Evolutionary conservation across 2,329 filamentous ascomycete genomes (phyloP), one percentile per base, ranked within the genome.

Genomic region (Hymenoscyphus fructigenus): DNA sequence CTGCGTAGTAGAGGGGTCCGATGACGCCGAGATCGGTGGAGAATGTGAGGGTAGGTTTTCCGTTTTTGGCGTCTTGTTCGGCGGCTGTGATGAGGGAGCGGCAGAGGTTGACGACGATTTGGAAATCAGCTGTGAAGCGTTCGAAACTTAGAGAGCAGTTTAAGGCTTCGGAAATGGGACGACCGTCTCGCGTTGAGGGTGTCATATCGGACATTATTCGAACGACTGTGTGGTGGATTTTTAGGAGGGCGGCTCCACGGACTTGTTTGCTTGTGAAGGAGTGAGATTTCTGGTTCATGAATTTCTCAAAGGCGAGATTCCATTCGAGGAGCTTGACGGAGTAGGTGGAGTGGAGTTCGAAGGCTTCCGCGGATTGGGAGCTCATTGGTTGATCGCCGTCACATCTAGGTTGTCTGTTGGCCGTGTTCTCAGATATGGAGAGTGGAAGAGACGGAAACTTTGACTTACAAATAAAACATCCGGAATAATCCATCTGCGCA

Each of bases 21-120:
- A 75, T 65, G 14, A 75, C 50, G 0, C 72, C 73, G 1, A 75
- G 60, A 53, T 75, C 74, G 0, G 73, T 68, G 12, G 70, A 72
- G 44, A 75, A 75, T 1, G 69, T 71, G 9, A 72, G 63, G 4
- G 67, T 26, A 14, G 69, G 58, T 60, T 69, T 71, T 4, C 71
- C 72, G 7, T 57, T 61, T 59, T 65, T 68, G 12, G 65, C 53
- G 64, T 74, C 72, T 38, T 69, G 63, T 38, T 74, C 72, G 0
- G 66, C 66, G 26, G 73, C 68, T 20, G 66, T 65, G 34, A 74
- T 71, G 1, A 75, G 57, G 17, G 73, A 73, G 28, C 65, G 62
- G 7, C 65, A 71, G 12, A 75, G 64, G 23, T 66, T 71, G 20
- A 74, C 62, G 7, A 73, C 63, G 14, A 58, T 65, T 7, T 62